These are phyloP conservation scores for Pyrrhoderma noxium DNA, from an alignment of 1,284 basidiomycete species.

Conservation along the genomic window DNA sequence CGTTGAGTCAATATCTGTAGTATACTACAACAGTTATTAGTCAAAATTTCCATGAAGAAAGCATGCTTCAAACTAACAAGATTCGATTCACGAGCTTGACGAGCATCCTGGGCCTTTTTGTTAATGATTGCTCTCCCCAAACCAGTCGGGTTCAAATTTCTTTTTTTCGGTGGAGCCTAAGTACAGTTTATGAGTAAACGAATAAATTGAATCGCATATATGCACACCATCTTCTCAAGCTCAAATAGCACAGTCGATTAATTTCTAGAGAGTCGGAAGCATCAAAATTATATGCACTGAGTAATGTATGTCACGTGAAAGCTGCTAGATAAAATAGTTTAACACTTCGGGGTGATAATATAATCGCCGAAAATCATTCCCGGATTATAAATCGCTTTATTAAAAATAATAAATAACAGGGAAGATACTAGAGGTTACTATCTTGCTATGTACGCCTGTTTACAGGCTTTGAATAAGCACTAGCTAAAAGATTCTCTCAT, in stretches of 20 bases:
- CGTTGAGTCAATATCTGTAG: conserved; percentile 64
- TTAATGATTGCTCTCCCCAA: conserved; percentile 91
- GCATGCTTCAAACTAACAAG: conserved; percentile 44
- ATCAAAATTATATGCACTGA: too few species aligned
- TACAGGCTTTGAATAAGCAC: too few species aligned
- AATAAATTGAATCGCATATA: neutral
- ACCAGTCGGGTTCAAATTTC: conserved; percentile 63
- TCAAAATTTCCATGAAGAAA: conserved; percentile 6
- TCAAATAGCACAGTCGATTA: too few species aligned
- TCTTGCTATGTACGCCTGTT: too few species aligned
- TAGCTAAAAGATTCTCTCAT: conserved; percentile 12
- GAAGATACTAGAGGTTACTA: too few species aligned
- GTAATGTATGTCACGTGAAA: too few species aligned
- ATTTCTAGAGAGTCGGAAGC: too few species aligned
- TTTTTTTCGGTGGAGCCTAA: conserved; percentile 41
- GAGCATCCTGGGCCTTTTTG: conserved; percentile 76
- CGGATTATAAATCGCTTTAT: too few species aligned
- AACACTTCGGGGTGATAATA: too few species aligned
- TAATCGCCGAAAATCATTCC: too few species aligned
- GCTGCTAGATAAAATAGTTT: too few species aligned
- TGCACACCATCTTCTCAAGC: conserved; percentile 4
- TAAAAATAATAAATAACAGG: too few species aligned
- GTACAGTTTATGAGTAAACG: neutral
- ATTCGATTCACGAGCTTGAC: conserved; percentile 61
- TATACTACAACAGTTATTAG: conserved; percentile 47